A percentile compares a stretch with the other conserved stretches of the same genome.
These are phyloP conservation scores for Jaltomata sinuosa DNA, from an alignment of 257 asterid genomes.

Conservation along the genomic window DNA sequence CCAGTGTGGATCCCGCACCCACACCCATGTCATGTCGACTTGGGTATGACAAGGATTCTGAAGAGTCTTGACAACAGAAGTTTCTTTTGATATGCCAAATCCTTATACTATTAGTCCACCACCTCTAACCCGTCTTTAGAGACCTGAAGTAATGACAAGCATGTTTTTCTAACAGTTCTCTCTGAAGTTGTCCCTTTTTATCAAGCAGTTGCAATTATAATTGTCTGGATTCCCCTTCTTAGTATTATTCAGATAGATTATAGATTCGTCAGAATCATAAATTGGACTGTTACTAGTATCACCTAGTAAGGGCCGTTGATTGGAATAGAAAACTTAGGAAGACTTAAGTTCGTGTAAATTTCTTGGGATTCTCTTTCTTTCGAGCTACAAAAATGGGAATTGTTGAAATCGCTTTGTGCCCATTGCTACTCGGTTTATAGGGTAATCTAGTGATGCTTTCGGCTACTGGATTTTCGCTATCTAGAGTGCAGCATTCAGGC, in stretches of 20 bases:
- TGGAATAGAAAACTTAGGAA: not conserved
- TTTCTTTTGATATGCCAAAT: not conserved
- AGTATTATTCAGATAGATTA: not conserved
- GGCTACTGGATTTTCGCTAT: not conserved
- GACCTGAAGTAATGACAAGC: not conserved
- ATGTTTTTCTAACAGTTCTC: not conserved
- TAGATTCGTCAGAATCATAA: not conserved
- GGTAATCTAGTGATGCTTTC: not conserved
- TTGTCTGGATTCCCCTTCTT: not conserved
- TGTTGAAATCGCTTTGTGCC: not conserved
- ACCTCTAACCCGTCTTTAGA: not conserved
- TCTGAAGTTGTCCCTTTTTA: not conserved
- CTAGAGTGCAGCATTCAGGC: not conserved
- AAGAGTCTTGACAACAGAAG: not conserved
- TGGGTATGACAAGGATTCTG: not conserved
- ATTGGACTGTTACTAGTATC: not conserved
- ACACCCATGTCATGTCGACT: not conserved
- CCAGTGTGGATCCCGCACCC: not conserved
- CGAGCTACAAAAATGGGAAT: not conserved
- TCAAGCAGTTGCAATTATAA: not conserved
- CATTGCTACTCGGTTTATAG: not conserved
- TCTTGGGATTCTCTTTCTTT: not conserved
- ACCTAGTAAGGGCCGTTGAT: not conserved
- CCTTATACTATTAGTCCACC: not conserved
- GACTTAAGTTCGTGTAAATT: not conserved